Percentiles rank a stretch among this genome's conserved stretches.
These are phyloP conservation scores for Pezicula neosporulosa DNA, from an alignment of 2,329 filamentous ascomycete species.

Conservation along the genomic window DNA sequence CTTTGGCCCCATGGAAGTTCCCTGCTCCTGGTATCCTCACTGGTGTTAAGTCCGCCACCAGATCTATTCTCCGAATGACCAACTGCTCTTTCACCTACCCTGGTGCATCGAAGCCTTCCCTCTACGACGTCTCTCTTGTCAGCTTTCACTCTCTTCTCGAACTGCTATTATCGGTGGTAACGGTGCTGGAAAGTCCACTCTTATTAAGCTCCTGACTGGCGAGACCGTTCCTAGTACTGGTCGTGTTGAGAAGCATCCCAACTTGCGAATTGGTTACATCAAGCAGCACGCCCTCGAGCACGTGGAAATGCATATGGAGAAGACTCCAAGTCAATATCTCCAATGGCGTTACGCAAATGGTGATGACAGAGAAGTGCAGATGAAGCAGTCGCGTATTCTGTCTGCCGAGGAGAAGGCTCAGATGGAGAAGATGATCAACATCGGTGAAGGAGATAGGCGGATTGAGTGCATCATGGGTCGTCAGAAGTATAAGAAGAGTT, in stretches of 20 bases:
- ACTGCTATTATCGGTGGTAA: constrained; percentile 97
- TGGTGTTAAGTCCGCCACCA: constrained; percentile 92
- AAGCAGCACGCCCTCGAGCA: constrained; percentile 99
- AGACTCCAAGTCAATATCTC: constrained; percentile 97
- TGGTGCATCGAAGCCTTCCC: constrained; percentile 81
- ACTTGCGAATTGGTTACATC: constrained; percentile 98
- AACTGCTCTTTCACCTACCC: constrained; percentile 93
- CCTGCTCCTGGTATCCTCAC: constrained; percentile 90
- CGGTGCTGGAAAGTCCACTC: constrained; percentile 95
- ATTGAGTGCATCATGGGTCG: constrained; percentile 90
- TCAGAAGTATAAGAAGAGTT: constrained; percentile 98
- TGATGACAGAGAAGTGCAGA: constrained; percentile 91
- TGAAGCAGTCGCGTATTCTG: constrained; percentile 94
- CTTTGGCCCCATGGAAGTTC: constrained; percentile 95
- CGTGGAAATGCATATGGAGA: constrained; percentile 99
- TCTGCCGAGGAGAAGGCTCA: constrained; percentile 82
- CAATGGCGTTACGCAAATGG: constrained; percentile 98
- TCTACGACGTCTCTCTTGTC: constrained; percentile 82
- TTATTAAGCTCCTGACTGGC: constrained; percentile 95
- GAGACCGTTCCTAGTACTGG: constrained; percentile 81
- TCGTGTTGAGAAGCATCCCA: constrained; percentile 96
- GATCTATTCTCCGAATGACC: constrained; percentile 92
- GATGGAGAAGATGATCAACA: constrained; percentile 86
- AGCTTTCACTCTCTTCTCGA: constrained; percentile 83
- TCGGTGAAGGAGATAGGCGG: constrained; percentile 73